These are phyloP conservation scores for Neonectria sp. DNA, from an alignment of 2,329 filamentous ascomycete species.

Conservation along the genomic window DNA sequence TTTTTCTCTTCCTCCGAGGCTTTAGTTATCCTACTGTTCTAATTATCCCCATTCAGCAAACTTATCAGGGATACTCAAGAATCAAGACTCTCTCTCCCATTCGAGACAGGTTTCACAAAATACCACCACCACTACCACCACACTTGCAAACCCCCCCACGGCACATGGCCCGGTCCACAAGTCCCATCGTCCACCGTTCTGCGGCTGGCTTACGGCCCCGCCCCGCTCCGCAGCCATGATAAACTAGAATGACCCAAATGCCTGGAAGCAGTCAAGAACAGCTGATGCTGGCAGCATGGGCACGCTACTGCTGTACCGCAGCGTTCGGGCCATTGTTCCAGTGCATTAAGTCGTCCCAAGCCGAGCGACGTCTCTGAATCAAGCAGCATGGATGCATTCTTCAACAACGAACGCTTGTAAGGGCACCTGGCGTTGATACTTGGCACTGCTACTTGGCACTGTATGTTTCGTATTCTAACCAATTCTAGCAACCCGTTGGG, in stretches of 20 bases:
- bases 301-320: slow-evolving; percentile 30
- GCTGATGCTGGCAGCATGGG: slow-evolving; percentile 37
- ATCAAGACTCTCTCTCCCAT: background rate
- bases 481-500: background rate
- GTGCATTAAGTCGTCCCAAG: slow-evolving; percentile 26
- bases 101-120: too few species aligned
- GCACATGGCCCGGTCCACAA: background rate
- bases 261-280: slow-evolving; percentile 38
- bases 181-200: background rate
- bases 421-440: background rate
- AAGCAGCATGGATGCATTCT: background rate
- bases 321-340: slow-evolving; percentile 28
- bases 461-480: too few species aligned
- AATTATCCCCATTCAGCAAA: too few species aligned
- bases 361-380: slow-evolving; percentile 11
- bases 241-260: slow-evolving; percentile 33
- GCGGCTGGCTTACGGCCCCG: slow-evolving; percentile 27
- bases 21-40: too few species aligned
- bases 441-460: background rate
- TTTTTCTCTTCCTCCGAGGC: background rate
- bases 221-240: slow-evolving; percentile 27
- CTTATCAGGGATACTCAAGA: too few species aligned
- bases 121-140: background rate
- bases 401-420: background rate
- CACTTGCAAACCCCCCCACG: background rate